Base-by-base conservation (phyloP, 192 early-diverging fungal genomes). In the Neocallimastix lanati region DNA sequence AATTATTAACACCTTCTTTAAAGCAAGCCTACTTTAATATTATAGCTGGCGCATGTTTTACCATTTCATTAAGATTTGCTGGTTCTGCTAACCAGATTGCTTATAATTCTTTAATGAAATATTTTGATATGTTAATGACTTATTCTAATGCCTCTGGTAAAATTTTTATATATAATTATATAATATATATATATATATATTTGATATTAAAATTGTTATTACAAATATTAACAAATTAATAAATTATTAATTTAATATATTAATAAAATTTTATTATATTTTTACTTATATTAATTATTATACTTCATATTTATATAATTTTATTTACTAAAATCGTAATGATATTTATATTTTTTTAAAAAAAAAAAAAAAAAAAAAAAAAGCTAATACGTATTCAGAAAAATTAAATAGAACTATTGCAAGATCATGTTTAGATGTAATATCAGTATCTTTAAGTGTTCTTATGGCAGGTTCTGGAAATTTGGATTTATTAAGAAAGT, bases 401-500 rank as follows among this genome's bases (percentile, higher is more conserved):
- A 88, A 88, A 79, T 85, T 95, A 76, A 94, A 91, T 30, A 88
- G 87, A 29, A 83, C 84, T 4, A 83, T 90, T 13, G 87, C 91
- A 4, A 86, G 88, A 37, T 82, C 85, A 12, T 94, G 94, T 81
- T 78, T 94, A 7, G 92, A 94, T 82, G 89, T 93, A 4, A 37
- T 92, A 11, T 81, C 88, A 6, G 83, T 89, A 4, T 85, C 91
- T 9, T 82, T 89, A 0, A 87, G 91, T 2, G 87, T 94, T 77
- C 89, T 98, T 0, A 88, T 94, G 83, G 93, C 94, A 13, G 96
- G 96, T 29, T 91, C 90, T 12, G 95, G 95, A 6, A 84, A 94
- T 80, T 78, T 91, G 15, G 87, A 89, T 14, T 82, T 91, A 7
- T 84, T 93, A 38, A 81, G 85, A 40, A 80, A 91, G 27, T 80